A percentile compares a stretch with the other conserved stretches of the same genome.
phyloP scores from a whole-genome alignment of 2,329 filamentous ascomycete genomes.

The Niveomyces coronatus region DNA sequence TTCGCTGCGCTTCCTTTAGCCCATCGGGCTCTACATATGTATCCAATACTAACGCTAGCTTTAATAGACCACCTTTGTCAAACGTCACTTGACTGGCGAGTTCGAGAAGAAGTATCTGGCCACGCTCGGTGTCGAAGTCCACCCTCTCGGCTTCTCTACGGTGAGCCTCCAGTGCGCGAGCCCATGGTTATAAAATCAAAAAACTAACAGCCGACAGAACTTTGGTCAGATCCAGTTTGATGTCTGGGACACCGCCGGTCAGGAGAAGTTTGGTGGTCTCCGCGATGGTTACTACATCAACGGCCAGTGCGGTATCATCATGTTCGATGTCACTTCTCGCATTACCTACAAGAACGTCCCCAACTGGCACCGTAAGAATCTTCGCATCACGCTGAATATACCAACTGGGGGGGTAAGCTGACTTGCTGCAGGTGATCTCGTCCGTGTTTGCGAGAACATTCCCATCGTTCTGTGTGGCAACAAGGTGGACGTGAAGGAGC shows the following conservation, averaged over 20 bases:
- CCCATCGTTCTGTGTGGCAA: constrained; percentile 97
- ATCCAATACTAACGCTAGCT: constrained; percentile 11
- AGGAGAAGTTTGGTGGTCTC: constrained; percentile 99
- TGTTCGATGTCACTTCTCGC: constrained; percentile 98
- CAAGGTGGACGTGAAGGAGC: constrained; percentile 99
- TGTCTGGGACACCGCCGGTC: constrained; percentile 97
- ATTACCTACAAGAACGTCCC: constrained; percentile 99
- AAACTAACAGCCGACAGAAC: constrained; percentile 49
- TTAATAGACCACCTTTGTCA: constrained; percentile 93
- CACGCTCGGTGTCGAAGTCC: constrained; percentile 97
- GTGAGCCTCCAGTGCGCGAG: constrained; percentile 48
- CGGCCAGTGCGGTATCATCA: constrained; percentile 99
- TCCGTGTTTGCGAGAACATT: constrained; percentile 98
- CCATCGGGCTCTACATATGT: not conserved
- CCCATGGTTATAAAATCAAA: constrained; percentile 16
- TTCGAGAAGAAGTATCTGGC: constrained; percentile 99
- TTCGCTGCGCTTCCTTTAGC: not conserved
- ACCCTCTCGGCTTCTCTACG: constrained; percentile 95
- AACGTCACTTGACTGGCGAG: constrained; percentile 98
- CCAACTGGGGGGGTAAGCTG: not conserved
- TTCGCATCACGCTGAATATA: not conserved
- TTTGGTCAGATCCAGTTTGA: constrained; percentile 95
- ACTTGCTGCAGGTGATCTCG: constrained; percentile 65
- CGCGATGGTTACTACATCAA: constrained; percentile 99
- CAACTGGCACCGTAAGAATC: constrained; percentile 99